Evolutionary conservation across 2,329 filamentous ascomycete genomes (phyloP).

Genomic region (Amylocarpus encephaloides): DNA sequence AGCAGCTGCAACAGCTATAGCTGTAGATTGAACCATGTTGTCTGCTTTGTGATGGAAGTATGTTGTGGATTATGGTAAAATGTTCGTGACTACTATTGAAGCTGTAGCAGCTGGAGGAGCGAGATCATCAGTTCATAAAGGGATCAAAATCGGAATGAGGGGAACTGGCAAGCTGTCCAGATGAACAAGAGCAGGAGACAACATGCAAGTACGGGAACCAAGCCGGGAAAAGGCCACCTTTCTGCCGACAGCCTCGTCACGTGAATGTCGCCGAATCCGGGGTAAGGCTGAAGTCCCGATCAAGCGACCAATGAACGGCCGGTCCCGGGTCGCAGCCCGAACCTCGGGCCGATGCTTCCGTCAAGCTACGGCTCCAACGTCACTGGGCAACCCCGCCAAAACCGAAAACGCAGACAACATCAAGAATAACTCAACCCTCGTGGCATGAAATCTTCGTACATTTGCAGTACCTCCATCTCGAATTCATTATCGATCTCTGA

Average conservation of each 20-base stretch:
- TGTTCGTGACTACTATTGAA: background rate
- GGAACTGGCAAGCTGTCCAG: background rate
- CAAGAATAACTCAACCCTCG: background rate
- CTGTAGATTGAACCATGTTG: constrained; percentile 48
- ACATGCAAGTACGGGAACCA: too few species aligned
- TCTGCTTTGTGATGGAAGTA: constrained; percentile 1
- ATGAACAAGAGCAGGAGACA: background rate
- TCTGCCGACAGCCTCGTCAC: constrained; percentile 2
- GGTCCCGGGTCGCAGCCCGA: background rate
- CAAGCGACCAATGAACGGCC: background rate
- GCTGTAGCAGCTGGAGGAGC: background rate
- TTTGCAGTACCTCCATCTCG: background rate
- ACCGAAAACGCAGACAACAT: background rate
- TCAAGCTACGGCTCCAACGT: background rate
- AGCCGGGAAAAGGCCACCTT: constrained; percentile 1
- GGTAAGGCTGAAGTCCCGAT: background rate
- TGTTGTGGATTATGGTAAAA: constrained; percentile 11
- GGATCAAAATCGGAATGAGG: background rate
- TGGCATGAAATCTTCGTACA: background rate
- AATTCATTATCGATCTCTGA: background rate
- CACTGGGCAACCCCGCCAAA: background rate
- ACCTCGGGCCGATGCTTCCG: background rate
- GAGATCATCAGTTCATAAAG: background rate
- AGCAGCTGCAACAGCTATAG: constrained; percentile 46
- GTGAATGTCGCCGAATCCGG: background rate